Evolutionary conservation across 371 early-diverging fungal genomes (phyloP).

Genomic region (Mortierella polycephala): DNA sequence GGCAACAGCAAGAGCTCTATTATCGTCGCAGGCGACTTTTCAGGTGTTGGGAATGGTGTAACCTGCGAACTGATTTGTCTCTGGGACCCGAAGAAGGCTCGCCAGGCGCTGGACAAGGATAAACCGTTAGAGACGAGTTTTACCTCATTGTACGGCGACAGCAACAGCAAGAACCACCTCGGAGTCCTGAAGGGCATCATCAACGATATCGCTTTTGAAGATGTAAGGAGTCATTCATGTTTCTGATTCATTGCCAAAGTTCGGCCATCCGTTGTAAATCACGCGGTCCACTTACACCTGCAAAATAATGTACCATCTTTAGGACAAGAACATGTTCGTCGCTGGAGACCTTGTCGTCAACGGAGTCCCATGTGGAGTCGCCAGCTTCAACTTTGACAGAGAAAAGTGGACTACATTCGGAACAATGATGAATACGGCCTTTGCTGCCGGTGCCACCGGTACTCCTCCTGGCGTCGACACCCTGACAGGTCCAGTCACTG

Average conservation of each 20-base stretch:
- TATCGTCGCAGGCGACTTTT: slow-evolving; percentile 68
- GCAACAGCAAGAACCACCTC: slow-evolving; percentile 20
- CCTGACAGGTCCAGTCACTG: slow-evolving; percentile 33
- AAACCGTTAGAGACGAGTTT: slow-evolving; percentile 24
- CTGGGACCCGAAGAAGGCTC: slow-evolving; percentile 37
- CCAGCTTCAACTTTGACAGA: slow-evolving; percentile 60
- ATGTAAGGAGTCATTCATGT: slow-evolving; percentile 42
- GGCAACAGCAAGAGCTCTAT: slow-evolving; percentile 28
- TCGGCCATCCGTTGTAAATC: too few relatives aligned
- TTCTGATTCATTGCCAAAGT: background rate
- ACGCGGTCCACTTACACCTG: background rate
- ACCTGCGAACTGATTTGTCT: slow-evolving; percentile 60
- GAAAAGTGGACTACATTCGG: slow-evolving; percentile 61
- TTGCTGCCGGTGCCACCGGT: slow-evolving; percentile 16
- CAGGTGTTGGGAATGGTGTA: slow-evolving; percentile 58
- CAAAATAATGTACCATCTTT: background rate
- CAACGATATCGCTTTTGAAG: slow-evolving; percentile 61
- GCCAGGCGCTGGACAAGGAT: slow-evolving; percentile 25
- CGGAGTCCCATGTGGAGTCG: slow-evolving; percentile 56
- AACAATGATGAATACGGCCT: slow-evolving; percentile 49
- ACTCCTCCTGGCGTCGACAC: slow-evolving; percentile 13
- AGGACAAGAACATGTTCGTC: slow-evolving; percentile 58
- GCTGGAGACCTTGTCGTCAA: slow-evolving; percentile 63
- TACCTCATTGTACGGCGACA: slow-evolving; percentile 50
- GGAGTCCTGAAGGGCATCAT: slow-evolving; percentile 58